phyloP scores from a whole-genome alignment of 2,329 filamentous ascomycete species.

The Aspergillus sp. region DNA sequence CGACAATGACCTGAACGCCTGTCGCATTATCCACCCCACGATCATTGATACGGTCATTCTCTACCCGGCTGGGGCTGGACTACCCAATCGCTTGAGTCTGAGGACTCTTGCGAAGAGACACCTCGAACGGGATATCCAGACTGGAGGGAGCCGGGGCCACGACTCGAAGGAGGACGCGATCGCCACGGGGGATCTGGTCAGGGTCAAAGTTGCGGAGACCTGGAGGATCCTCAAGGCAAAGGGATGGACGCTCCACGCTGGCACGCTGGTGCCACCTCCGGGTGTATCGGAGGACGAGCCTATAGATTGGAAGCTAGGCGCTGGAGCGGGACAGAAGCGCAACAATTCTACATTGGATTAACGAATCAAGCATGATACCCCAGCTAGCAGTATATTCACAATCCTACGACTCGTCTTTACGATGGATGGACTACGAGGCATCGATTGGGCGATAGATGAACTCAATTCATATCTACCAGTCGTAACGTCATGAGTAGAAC shows the following conservation, averaged over 20 bases:
- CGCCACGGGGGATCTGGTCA: constrained; percentile 81
- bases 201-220: constrained; percentile 64
- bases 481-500: constrained; percentile 31
- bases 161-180: constrained; percentile 90
- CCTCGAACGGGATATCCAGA: constrained; percentile 76
- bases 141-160: constrained; percentile 65
- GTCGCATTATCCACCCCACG: constrained; percentile 78
- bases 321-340: constrained; percentile 26
- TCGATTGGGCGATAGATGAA: constrained; percentile 17
- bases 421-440: neutral
- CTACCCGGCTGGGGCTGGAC: constrained; percentile 72
- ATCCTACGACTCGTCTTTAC: neutral
- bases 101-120: constrained; percentile 68
- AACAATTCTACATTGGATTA: constrained; percentile 9
- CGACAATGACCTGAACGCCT: constrained; percentile 89
- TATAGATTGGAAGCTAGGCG: constrained; percentile 14
- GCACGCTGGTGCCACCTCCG: constrained; percentile 35
- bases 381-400: neutral
- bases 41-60: constrained; percentile 83
- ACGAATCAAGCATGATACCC: constrained; percentile 4
- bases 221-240: constrained; percentile 66
- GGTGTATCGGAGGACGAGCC: constrained; percentile 11
- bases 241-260: constrained; percentile 65
- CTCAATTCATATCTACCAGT: constrained; percentile 29
- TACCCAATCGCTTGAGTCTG: constrained; percentile 77